A percentile compares a stretch with the other conserved stretches of the same genome.
phyloP scores from a whole-genome alignment of 768 basidiomycete species.

The Russula lepida region DNA sequence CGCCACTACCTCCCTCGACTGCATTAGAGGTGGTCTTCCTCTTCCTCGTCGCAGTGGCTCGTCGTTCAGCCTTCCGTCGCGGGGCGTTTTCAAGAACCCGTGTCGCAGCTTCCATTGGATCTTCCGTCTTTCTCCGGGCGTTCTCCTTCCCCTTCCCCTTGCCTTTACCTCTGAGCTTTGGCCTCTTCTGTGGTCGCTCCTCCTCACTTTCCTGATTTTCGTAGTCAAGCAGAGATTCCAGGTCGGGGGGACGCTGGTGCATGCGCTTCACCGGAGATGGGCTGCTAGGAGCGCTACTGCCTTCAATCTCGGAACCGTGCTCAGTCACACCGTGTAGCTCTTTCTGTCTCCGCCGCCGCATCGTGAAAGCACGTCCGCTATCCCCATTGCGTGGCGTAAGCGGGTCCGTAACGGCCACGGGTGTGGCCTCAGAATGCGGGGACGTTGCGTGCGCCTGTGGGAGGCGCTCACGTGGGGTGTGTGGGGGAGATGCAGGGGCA shows the following conservation, averaged over 20 bases:
- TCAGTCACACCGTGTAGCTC: conserved; percentile 8
- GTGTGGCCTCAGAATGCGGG: conserved; percentile 2
- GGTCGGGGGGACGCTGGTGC: conserved; percentile 2
- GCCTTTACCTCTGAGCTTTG: conserved; percentile 18
- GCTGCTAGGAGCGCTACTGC: conserved; percentile 14
- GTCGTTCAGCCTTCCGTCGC: background rate
- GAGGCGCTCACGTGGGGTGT: conserved; percentile 12
- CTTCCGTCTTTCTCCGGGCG: conserved; percentile 27
- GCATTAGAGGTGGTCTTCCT: background rate
- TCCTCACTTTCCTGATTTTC: conserved; percentile 19
- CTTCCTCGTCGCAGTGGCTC: background rate
- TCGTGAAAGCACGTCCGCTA: conserved; percentile 15
- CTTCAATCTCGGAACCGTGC: conserved; percentile 9
- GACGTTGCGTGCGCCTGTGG: background rate
- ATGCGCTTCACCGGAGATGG: conserved; percentile 19
- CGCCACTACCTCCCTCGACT: background rate
- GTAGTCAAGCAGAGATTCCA: conserved; percentile 8
- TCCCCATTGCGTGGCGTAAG: conserved; percentile 18
- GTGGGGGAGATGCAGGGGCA: conserved; percentile 14
- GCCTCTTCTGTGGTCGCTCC: conserved; percentile 30
- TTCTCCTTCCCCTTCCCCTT: conserved; percentile 26
- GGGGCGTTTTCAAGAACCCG: conserved; percentile 13
- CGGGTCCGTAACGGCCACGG: background rate
- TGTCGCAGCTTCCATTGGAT: conserved; percentile 6
- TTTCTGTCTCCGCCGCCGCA: conserved; percentile 19